phyloP scores from a whole-genome alignment of 1,139 yeast species.

The Sugiyamaella neomexicana region DNA sequence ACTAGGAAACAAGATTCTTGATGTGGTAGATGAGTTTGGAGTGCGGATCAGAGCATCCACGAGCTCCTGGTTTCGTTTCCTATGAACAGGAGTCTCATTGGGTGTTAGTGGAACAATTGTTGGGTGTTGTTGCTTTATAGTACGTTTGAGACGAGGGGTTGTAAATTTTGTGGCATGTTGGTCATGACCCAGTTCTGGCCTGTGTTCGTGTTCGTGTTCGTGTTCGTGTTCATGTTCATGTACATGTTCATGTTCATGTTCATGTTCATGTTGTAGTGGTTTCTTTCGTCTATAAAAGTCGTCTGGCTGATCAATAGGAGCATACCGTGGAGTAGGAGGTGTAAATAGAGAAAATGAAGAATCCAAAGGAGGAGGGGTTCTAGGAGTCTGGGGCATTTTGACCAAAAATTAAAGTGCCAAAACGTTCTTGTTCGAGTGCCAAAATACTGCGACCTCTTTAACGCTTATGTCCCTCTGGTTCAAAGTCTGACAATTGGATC shows the following conservation, averaged over 20 bases:
- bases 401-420: neutral
- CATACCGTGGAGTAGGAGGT: constrained; percentile 42
- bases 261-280: constrained; percentile 4
- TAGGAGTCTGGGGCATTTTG: constrained; percentile 28
- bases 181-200: neutral
- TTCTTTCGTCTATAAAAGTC: constrained; percentile 22
- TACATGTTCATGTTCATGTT: neutral
- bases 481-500: neutral
- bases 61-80: constrained; percentile 26
- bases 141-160: constrained; percentile 2
- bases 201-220: too few species aligned
- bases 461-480: too few species aligned
- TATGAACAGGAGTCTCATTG: constrained; percentile 31
- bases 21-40: constrained; percentile 14
- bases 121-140: constrained; percentile 4
- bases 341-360: constrained; percentile 31
- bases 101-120: constrained; percentile 30
- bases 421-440: neutral
- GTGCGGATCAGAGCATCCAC: constrained; percentile 17
- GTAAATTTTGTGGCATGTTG: neutral
- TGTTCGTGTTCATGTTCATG: constrained; percentile 1
- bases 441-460: neutral
- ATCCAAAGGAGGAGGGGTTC: constrained; percentile 36
- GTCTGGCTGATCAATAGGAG: constrained; percentile 41
- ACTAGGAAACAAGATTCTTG: constrained; percentile 25